A percentile compares a stretch with the other conserved stretches of the same genome.
Evolutionary conservation across 331 rosid genomes (phyloP).

Genomic region (Quercus lobata): DNA sequence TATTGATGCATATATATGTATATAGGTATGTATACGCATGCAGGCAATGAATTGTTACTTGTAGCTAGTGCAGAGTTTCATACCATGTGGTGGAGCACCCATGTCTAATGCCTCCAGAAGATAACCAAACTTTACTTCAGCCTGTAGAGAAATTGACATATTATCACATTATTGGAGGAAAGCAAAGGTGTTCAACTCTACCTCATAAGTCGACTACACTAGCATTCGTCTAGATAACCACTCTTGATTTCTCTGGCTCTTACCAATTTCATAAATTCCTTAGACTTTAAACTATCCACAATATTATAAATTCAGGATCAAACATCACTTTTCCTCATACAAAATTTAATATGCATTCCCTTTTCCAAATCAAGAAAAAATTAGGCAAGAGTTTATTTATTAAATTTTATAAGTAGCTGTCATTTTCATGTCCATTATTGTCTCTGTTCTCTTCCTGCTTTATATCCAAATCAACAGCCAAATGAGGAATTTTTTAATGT

Average conservation of each 20-base stretch:
- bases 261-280: not conserved
- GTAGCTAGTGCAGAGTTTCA: conserved; percentile 2
- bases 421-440: too few relatives aligned
- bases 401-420: too few relatives aligned
- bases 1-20: not conserved
- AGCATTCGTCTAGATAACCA: too few relatives aligned
- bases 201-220: not conserved
- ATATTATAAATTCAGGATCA: not conserved
- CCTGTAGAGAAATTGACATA: conserved; percentile 43
- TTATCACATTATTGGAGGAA: conserved; percentile 21
- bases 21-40: not conserved
- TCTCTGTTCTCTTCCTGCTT: too few relatives aligned
- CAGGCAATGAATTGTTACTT: not conserved
- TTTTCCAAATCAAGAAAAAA: not conserved
- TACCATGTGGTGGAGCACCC: conserved; percentile 99
- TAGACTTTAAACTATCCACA: not conserved
- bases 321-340: not conserved
- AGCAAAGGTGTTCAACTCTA: not conserved
- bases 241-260: not conserved
- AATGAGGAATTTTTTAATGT: too few relatives aligned
- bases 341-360: not conserved
- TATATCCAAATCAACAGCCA: too few relatives aligned
- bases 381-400: not conserved
- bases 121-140: conserved; percentile 90
- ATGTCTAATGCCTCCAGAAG: conserved; percentile 96